phyloP scores from a whole-genome alignment of 129 eudicot species.

The Heracleum sosnowskyi region DNA sequence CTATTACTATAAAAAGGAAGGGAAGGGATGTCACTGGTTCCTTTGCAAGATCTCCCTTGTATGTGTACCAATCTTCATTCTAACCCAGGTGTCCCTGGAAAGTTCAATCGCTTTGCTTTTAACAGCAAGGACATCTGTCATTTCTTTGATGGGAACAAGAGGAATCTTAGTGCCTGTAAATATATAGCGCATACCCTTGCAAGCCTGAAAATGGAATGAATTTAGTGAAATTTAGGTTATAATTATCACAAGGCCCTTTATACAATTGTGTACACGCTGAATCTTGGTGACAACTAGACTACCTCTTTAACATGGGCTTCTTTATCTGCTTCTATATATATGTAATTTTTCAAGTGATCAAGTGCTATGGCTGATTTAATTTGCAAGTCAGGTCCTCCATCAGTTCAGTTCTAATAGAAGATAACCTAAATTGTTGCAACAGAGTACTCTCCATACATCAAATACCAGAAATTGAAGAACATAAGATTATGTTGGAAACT shows the following conservation, averaged over 20 bases:
- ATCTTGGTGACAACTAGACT: conserved; percentile 7
- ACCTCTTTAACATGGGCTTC: conserved; percentile 99
- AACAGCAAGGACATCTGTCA: conserved; percentile 95
- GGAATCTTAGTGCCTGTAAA: conserved; percentile 50
- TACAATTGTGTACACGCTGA: not conserved
- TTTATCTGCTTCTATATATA: conserved; percentile 92
- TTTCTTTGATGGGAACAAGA: conserved; percentile 93
- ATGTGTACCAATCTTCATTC: too few relatives aligned
- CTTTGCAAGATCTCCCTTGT: too few relatives aligned
- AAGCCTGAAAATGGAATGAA: conserved; percentile 41
- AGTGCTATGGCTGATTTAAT: conserved; percentile 83
- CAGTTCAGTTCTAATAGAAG: conserved; percentile 18
- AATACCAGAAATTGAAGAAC: not conserved
- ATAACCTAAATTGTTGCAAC: not conserved
- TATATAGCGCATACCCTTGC: conserved; percentile 92
- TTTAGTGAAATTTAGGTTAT: conserved; percentile 7
- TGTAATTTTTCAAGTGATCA: conserved; percentile 83
- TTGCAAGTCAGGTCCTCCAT: conserved; percentile 78
- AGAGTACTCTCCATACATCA: not conserved
- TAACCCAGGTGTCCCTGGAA: conserved; percentile 86
- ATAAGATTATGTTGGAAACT: not conserved
- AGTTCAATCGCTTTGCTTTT: conserved; percentile 91
- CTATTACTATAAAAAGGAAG: too few relatives aligned
- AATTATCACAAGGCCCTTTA: not conserved
- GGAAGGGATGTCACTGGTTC: too few relatives aligned